These are phyloP conservation scores for Mimosa pudica DNA, from an alignment of 306 rosid genomes.

Conservation along the genomic window DNA sequence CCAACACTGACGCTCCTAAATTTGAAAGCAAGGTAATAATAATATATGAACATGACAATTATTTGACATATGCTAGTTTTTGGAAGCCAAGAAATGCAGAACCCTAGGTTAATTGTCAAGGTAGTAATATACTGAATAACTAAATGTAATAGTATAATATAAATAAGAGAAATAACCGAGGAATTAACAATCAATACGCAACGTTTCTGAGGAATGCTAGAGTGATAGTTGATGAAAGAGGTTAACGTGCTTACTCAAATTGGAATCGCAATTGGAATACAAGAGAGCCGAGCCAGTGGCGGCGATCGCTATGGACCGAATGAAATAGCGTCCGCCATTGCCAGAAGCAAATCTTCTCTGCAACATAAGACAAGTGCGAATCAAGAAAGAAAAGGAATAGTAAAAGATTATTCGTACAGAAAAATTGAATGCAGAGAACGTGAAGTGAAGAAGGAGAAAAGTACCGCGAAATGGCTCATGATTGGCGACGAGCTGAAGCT, in stretches of 20 bases:
- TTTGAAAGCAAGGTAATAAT: slow-evolving; percentile 9
- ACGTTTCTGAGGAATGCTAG: background rate
- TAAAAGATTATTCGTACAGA: background rate
- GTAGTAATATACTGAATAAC: background rate
- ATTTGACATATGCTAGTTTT: background rate
- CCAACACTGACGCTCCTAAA: slow-evolving; percentile 44
- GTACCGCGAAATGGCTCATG: slow-evolving; percentile 58
- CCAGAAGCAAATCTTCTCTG: slow-evolving; percentile 46
- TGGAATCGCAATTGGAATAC: slow-evolving; percentile 7
- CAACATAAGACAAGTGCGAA: background rate
- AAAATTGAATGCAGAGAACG: background rate
- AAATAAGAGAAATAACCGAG: background rate
- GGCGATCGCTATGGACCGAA: slow-evolving; percentile 46
- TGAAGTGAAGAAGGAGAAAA: background rate
- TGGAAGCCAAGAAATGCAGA: slow-evolving; percentile 20
- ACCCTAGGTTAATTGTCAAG: background rate
- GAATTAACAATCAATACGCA: background rate
- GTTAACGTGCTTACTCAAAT: slow-evolving; percentile 41
- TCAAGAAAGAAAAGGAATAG: background rate
- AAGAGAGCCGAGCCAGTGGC: slow-evolving; percentile 52
- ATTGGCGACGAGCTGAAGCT: background rate
- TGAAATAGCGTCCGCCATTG: slow-evolving; percentile 32
- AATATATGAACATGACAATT: background rate
- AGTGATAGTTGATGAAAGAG: background rate
- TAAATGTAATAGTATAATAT: background rate